Evolutionary conservation across 176 grass and related monocot species (phyloP), one percentile per base, ranked within the genome.

Genomic region (Pontederia crassipes): DNA sequence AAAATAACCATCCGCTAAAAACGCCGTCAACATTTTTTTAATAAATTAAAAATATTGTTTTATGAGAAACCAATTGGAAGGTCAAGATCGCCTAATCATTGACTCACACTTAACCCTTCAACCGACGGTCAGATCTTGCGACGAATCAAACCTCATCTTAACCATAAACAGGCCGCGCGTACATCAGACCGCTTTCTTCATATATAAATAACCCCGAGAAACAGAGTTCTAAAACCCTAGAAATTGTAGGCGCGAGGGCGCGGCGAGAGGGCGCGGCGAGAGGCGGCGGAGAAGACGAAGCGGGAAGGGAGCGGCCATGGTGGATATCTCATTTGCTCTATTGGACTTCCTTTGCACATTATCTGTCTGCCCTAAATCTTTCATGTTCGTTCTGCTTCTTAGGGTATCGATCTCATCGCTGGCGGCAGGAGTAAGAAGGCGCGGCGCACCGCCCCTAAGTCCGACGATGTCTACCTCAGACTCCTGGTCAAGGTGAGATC

Each of bases 371-470:
- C 8, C 5, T 14, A 8, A 32, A 60, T 61, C 32, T 4, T 12
- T 49, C 20, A 51, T 8, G 2, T 56, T 69, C n/a, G 17, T 52
- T 52, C 26, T 4, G 32, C 32, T 40, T 53, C 58, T 28, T 49
- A 72, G 69, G 69, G 69, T 61, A 72, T 72, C 69, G 69, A 72
- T 61, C 48, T 72, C 48, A 46, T 72, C 48, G 69, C 69, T 48
- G 69, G 69, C 0, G 69, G 69, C 57, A 48, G 69, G 57, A 61
- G 26, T 57, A 72, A 72, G 56, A 72, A 72, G 69, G 47, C 48
- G 26, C 52, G 57, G 69, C 69, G 69, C 27, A 72, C 57, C 0
- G 69, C 69, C 46, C 69, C 69, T 26, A 52, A 17, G 56, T 72
- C 69, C 10, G 47, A 60, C 57, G 69, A 72, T 52, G 55, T 72